A percentile compares a stretch with the other conserved stretches of the same genome.
Evolutionary conservation across 202 grass and related monocot species (phyloP).

Genomic region (Cymbopogon flexuosus): DNA sequence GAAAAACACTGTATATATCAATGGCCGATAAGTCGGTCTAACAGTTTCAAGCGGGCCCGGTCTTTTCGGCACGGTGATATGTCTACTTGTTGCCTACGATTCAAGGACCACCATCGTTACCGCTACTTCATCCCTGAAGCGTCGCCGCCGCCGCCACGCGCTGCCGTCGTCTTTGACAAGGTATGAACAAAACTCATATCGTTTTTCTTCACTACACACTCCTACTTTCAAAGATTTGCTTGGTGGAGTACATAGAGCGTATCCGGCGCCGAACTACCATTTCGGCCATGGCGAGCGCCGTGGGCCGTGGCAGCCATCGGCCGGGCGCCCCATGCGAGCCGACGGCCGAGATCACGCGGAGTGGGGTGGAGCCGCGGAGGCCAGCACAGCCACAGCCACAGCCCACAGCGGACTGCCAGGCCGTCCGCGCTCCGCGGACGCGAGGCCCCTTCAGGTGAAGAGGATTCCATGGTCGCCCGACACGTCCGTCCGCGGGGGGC

Average conservation of each 20-base stretch:
- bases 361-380: not conserved
- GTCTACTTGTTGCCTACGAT: rapidly evolving
- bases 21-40: too few relatives aligned
- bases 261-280: not conserved
- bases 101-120: rapidly evolving
- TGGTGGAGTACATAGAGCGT: not conserved
- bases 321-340: not conserved
- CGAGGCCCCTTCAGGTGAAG: constrained; percentile 4
- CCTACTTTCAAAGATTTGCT: not conserved
- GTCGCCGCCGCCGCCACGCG: rapidly evolving
- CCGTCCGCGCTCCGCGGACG: not conserved
- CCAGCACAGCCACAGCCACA: not conserved
- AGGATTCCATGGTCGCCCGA: not conserved
- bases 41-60: too few relatives aligned
- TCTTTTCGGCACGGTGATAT: not conserved
- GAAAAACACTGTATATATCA: too few relatives aligned
- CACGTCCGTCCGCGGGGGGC: constrained; percentile 16
- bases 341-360: constrained; percentile 22
- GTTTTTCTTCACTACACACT: not conserved
- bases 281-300: not conserved
- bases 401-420: not conserved
- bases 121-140: not conserved
- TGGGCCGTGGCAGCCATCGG: constrained; percentile 19
- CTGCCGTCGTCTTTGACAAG: not conserved
- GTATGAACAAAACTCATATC: not conserved